Evolutionary conservation across 2,329 filamentous ascomycete genomes (phyloP).

Genomic region (Colletotrichum australisinense): DNA sequence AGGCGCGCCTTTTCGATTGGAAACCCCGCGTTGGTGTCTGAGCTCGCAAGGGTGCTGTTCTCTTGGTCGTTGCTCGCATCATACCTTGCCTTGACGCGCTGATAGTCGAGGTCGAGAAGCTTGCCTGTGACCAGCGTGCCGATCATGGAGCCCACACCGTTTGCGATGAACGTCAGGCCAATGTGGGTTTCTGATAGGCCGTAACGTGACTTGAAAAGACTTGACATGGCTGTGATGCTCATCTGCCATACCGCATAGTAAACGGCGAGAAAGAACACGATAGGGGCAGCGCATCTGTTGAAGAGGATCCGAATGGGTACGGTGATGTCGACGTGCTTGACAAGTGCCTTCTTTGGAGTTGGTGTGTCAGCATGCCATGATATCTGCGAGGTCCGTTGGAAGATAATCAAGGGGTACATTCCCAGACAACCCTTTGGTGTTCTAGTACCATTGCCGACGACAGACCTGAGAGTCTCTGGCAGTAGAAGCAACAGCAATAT

Average conservation of each 20-base stretch:
- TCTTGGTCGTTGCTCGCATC: background rate
- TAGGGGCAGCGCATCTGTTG: slow-evolving; percentile 54
- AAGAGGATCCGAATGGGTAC: slow-evolving; percentile 60
- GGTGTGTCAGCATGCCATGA: slow-evolving; percentile 24
- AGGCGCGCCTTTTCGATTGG: slow-evolving; percentile 64
- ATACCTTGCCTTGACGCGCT: slow-evolving; percentile 48
- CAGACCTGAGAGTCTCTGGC: slow-evolving; percentile 56
- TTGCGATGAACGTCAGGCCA: slow-evolving; percentile 64
- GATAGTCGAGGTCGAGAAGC: slow-evolving; percentile 64
- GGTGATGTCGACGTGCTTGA: slow-evolving; percentile 54
- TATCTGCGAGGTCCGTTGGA: slow-evolving; percentile 45
- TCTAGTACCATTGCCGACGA: slow-evolving; percentile 55
- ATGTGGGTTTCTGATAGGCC: slow-evolving; percentile 55
- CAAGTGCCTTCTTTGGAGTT: no score
- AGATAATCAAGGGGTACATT: slow-evolving; percentile 46
- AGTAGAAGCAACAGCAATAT: slow-evolving; percentile 54
- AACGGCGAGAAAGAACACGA: slow-evolving; percentile 59
- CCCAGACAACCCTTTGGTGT: slow-evolving; percentile 37
- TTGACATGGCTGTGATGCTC: slow-evolving; percentile 64
- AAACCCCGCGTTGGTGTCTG: slow-evolving; percentile 44
- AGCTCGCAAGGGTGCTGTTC: background rate
- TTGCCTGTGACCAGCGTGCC: slow-evolving; percentile 64
- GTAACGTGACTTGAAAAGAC: slow-evolving; percentile 57
- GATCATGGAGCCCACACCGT: slow-evolving; percentile 65
- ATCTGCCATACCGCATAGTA: slow-evolving; percentile 68